Evolutionary conservation across 2,329 filamentous ascomycete genomes (phyloP), one percentile per base, ranked within the genome.

Genomic region (Botrytis pseudocinerea): DNA sequence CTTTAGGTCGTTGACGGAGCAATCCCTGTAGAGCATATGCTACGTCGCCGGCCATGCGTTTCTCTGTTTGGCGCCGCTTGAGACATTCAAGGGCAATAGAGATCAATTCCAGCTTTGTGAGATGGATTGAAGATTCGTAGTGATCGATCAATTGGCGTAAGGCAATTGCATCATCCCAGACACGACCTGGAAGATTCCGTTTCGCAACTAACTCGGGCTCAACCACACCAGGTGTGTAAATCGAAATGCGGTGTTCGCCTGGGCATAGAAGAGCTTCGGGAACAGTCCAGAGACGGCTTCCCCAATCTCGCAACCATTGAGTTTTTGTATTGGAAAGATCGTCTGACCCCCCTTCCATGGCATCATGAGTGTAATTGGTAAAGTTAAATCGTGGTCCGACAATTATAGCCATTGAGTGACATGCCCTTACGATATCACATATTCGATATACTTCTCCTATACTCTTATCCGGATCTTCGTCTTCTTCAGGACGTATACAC

Each of bases 21-120:
- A 81, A 74, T 20, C 76, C 76, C 78, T 80, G 80, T 4, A 81
- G 76, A 1, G 80, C 80, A 48, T 81, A 80, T 14, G 79, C 75
- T 2, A 78, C 73, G 70, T 81, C 80, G 20, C 78, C 80, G 6
- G 64, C 25, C 22, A 28, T 70, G 51, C 71, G 66, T 62, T 74
- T 74, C 22, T 71, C 54, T 4, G 61, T 71, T 32, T 48, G 74
- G 38, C 71, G 35, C 40, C 76, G 74, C 7, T 68, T 74, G 35
- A 71, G 74, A n/a, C 78, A 78, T 38, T 78, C 74, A 12, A 81
- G 71, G 7, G 77, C 78, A 7, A 76, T 76, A 3, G 75, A 73
- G 32, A 80, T 76, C 1, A 80, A 69, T 42, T 81, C 79, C 12
- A 81, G 72, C 2, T 76, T 78, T 62, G 76, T 79, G n/a, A 81